A percentile compares a stretch with the other conserved stretches of the same genome.
Evolutionary conservation across 257 asterid species (phyloP).

Genomic region (Anisodus acutangulus): DNA sequence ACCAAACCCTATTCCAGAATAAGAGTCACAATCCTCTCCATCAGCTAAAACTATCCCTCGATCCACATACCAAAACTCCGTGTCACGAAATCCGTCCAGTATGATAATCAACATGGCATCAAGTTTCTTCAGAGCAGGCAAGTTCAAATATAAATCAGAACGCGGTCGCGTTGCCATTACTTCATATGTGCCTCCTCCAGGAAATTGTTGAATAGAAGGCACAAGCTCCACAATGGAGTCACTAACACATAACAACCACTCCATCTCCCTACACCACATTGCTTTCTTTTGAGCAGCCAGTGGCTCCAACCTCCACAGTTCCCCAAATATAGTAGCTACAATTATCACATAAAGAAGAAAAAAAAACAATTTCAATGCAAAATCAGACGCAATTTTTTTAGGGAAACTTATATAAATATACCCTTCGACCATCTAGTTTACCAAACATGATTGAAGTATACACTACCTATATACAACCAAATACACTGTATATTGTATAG

Average conservation of each 20-base stretch:
- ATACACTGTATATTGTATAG: too few relatives aligned
- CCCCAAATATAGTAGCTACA: constrained; percentile 94
- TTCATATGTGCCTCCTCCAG: constrained; percentile 84
- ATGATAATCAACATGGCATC: constrained; percentile 87
- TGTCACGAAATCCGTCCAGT: constrained; percentile 83
- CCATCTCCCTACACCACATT: constrained; percentile 97
- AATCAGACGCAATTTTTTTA: constrained; percentile 4
- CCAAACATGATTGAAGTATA: too few relatives aligned
- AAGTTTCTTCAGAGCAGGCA: constrained; percentile 98
- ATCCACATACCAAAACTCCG: constrained; percentile 90
- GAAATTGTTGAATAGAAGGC: constrained; percentile 81
- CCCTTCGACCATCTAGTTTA: too few relatives aligned
- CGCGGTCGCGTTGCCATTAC: constrained; percentile 85
- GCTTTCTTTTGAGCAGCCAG: constrained; percentile 78
- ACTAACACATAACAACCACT: constrained; percentile 86
- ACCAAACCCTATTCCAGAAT: constrained; percentile 50
- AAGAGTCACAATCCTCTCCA: constrained; percentile 55
- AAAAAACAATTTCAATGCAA: constrained; percentile 11
- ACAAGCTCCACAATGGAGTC: constrained; percentile 94
- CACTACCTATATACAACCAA: too few relatives aligned
- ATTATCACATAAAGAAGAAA: background rate
- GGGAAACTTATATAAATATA: too few relatives aligned
- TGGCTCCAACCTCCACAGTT: constrained; percentile 96
- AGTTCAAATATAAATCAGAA: constrained; percentile 76
- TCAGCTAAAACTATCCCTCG: constrained; percentile 66